Percentiles rank a stretch among this genome's conserved stretches.
These are phyloP conservation scores for Vigna unguiculata DNA, from an alignment of 306 rosid species.

Conservation along the genomic window DNA sequence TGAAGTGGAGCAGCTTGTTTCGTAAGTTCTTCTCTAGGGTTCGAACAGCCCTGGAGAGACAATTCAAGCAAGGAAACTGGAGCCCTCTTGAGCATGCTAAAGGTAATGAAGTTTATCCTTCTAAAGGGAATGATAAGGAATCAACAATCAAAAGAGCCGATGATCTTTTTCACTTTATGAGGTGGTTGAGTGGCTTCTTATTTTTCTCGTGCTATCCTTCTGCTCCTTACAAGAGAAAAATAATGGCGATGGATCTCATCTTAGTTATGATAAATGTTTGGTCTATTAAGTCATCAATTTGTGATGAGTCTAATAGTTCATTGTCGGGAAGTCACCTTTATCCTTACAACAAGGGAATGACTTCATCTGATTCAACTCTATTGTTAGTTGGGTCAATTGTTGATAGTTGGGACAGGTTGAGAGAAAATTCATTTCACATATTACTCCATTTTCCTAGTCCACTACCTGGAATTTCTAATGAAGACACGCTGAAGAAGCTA, in stretches of 20 bases:
- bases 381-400: conserved; percentile 89
- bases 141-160: conserved; percentile 65
- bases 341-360: conserved; percentile 82
- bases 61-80: conserved; percentile 88
- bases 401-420: conserved; percentile 99
- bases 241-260: conserved; percentile 93
- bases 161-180: conserved; percentile 86
- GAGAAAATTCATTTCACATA: conserved; percentile 86
- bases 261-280: conserved; percentile 83
- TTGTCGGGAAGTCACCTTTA: conserved; percentile 55
- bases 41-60: conserved; percentile 93
- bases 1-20: conserved; percentile 97
- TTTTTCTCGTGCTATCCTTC: conserved; percentile 98
- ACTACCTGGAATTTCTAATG: conserved; percentile 89
- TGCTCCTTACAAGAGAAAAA: conserved; percentile 97
- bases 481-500: conserved; percentile 62
- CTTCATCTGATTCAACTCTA: conserved; percentile 77
- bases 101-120: conserved; percentile 45
- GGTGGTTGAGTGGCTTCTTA: conserved; percentile 94
- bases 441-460: conserved; percentile 93
- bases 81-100: conserved; percentile 54
- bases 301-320: conserved; percentile 51
- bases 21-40: conserved; percentile 92
- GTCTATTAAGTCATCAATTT: conserved; percentile 66
- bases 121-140: conserved; percentile 50